Evolutionary conservation across 305 asterid species (phyloP), one percentile per base, ranked within the genome.

Genomic region (Plantago coronopus): DNA sequence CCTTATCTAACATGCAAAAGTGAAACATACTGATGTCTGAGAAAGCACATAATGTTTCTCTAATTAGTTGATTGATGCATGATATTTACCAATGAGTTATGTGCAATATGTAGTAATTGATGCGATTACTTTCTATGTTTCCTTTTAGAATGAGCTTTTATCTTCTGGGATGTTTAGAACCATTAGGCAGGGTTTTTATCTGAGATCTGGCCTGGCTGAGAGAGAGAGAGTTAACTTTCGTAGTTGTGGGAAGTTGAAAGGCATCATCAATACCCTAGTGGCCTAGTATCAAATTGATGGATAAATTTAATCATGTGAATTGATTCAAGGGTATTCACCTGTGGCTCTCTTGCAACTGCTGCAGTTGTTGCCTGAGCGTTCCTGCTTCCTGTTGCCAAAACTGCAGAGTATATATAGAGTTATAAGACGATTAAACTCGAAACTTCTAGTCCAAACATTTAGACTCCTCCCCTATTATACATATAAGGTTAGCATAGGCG

Each of bases 321-420:
- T 23, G 54, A 54, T 46, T 8, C 47, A 53, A 59, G 43, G 59
- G 19, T 53, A 20, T 31, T 61, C 79, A 86, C 95, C 91, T 66
- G 62, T 86, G 81, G 64, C 64, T 81, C 71, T 76, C 82, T 73
- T 81, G 91, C 80, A 86, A 75, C 71, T 66, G 76, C 60, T 83
- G 86, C 57, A 86, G 69, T 72, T 83, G 89, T 69, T 81, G 87
- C 70, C 79, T 72, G 72, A 83, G 66, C 76, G 68, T 64, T 62
- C 74, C 83, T 11, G 78, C 91, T 76, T 86, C 95, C 69, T 72
- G 73, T 69, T 83, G 85, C 95, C 95, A 86, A 68, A 80, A 76
- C 95, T 86, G 84, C 58, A 31, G 50, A 69, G 59, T 53, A 66
- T 37, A 66, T 37, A 64, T 31, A 51, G 59, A 44, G 57, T 70